Percentiles rank a stretch among this genome's conserved stretches.
Conservation (phyloP, 805 yeast genomes). For the Brettanomyces nanus region DNA sequence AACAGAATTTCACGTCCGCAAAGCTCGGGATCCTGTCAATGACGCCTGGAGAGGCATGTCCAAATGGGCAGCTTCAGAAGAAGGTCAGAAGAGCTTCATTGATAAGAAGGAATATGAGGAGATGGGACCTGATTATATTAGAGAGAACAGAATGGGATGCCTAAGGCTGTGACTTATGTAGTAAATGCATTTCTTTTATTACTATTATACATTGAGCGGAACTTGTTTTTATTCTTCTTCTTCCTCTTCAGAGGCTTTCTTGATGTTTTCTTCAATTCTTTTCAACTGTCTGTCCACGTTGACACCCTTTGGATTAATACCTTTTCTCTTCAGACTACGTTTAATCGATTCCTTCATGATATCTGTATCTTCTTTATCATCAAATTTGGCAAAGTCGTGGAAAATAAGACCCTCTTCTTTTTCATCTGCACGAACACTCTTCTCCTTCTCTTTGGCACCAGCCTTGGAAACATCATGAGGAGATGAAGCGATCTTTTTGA, state of each 20-base stretch:
- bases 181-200: no score
- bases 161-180: slow-evolving; percentile 14
- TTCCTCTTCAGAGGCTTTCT: neutral
- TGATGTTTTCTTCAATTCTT: slow-evolving; percentile 6
- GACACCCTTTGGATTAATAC: slow-evolving; percentile 54
- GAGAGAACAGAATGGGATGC: slow-evolving; percentile 71
- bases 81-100: slow-evolving; percentile 37
- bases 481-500: slow-evolving; percentile 82
- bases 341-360: slow-evolving; percentile 64
- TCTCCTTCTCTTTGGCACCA: slow-evolving; percentile 82
- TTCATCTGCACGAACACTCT: slow-evolving; percentile 71
- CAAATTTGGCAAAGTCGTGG: slow-evolving; percentile 80
- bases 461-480: slow-evolving; percentile 80
- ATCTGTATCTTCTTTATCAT: slow-evolving; percentile 64
- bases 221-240: neutral
- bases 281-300: slow-evolving; percentile 21
- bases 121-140: slow-evolving; percentile 81
- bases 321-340: slow-evolving; percentile 57
- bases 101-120: slow-evolving; percentile 76
- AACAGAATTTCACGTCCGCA: slow-evolving; percentile 48
- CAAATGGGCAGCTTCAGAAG: slow-evolving; percentile 52
- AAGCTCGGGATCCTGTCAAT: slow-evolving; percentile 57
- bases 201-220: no score
- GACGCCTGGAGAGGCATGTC: slow-evolving; percentile 97
- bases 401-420: slow-evolving; percentile 70